Conservation (phyloP, 1,284 basidiomycete genomes). For the Ganoderma lingzhi region DNA sequence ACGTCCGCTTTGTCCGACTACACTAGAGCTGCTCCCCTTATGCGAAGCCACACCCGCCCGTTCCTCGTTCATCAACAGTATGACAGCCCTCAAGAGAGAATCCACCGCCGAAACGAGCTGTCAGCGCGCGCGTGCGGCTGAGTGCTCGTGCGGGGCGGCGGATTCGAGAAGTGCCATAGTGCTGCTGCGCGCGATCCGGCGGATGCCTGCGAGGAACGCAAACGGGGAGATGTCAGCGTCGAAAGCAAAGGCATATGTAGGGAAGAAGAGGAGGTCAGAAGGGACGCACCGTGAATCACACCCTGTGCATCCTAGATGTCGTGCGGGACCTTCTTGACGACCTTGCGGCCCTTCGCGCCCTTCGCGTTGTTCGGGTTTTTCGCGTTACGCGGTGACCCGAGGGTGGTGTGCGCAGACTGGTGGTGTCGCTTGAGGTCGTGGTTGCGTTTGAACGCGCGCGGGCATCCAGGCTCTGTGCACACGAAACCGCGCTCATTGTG, state of each 20-base stretch:
- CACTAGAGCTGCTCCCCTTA: constrained; percentile 3
- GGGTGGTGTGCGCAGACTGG: constrained; percentile 22
- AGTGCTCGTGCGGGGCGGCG: constrained; percentile 12
- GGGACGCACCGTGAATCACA: constrained; percentile 22
- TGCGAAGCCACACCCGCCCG: constrained; percentile 6
- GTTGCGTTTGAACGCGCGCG: constrained; percentile 19
- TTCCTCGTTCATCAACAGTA: constrained; percentile 9
- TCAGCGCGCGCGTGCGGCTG: constrained; percentile 6
- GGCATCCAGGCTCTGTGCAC: constrained; percentile 14
- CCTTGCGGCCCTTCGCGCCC: constrained; percentile 2
- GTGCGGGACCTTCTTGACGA: not conserved
- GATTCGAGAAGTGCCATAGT: constrained; percentile 17
- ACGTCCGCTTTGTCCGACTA: not conserved
- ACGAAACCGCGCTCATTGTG: constrained; percentile 4
- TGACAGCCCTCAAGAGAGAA: not conserved
- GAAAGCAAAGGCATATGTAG: not conserved
- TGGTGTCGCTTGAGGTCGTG: constrained; percentile 25
- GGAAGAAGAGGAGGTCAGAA: not conserved
- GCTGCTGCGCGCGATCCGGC: constrained; percentile 15
- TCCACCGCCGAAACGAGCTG: constrained; percentile 3
- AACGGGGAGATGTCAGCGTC: not conserved
- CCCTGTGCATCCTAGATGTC: not conserved
- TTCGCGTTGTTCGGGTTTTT: not conserved
- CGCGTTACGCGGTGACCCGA: constrained; percentile 25
- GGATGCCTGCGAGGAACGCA: not conserved